These are phyloP conservation scores for Rossbeevera mucosa DNA, from an alignment of 768 basidiomycete genomes.

Conservation along the genomic window DNA sequence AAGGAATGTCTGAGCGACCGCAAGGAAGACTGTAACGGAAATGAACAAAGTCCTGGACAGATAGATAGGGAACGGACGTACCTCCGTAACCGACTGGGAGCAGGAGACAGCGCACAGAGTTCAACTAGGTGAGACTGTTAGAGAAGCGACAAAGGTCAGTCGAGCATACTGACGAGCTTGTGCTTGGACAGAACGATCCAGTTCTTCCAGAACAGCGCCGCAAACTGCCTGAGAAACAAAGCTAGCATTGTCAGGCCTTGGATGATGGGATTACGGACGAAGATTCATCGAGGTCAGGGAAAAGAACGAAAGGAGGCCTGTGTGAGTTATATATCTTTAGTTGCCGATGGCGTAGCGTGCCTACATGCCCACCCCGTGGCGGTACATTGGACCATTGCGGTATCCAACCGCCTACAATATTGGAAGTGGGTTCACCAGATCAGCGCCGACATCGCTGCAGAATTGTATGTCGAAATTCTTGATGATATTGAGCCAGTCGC, in stretches of 20 bases:
- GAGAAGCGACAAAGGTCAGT: neutral
- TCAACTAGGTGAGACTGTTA: constrained; percentile 39
- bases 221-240: constrained; percentile 59
- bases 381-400: too few relatives aligned
- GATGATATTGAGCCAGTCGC: too few relatives aligned
- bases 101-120: constrained; percentile 57
- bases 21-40: constrained; percentile 44
- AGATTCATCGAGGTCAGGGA: neutral
- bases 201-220: constrained; percentile 64
- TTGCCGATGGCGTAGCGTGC: too few relatives aligned
- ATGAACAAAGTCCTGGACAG: neutral
- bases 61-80: constrained; percentile 1
- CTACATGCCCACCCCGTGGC: too few relatives aligned
- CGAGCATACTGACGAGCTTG: constrained; percentile 46
- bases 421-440: too few relatives aligned
- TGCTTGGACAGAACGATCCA: constrained; percentile 69
- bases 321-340: constrained; percentile 1
- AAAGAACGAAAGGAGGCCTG: neutral
- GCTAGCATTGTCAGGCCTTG: constrained; percentile 20
- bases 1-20: constrained; percentile 59
- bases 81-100: constrained; percentile 59
- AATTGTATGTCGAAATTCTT: too few relatives aligned
- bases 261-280: neutral
- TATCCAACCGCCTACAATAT: too few relatives aligned
- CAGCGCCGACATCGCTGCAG: too few relatives aligned